phyloP scores from a whole-genome alignment of 257 asterid genomes.

The Nicotiana attenuata region DNA sequence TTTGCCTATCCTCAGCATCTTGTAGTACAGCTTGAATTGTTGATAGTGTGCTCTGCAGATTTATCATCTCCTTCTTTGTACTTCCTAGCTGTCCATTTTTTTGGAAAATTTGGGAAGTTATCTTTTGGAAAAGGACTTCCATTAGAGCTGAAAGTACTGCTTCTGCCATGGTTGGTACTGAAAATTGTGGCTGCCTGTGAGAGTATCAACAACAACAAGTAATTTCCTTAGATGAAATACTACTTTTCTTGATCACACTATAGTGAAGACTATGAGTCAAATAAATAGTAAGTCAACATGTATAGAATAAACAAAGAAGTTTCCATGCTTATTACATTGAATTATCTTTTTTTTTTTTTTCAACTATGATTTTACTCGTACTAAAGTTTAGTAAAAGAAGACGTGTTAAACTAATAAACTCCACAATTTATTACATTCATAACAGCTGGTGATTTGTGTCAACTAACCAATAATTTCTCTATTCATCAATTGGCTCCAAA shows the following conservation, averaged over 20 bases:
- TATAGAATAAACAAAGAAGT: not conserved
- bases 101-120: not conserved
- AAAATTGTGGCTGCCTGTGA: not conserved
- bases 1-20: slow-evolving; percentile 13
- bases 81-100: not conserved
- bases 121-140: slow-evolving; percentile 8
- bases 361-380: no score
- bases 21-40: not conserved
- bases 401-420: no score
- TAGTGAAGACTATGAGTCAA: not conserved
- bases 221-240: not conserved
- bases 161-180: not conserved
- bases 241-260: not conserved
- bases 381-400: no score
- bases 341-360: not conserved
- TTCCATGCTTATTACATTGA: not conserved
- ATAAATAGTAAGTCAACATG: not conserved
- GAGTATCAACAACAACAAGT: not conserved
- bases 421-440: no score
- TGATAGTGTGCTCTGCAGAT: slow-evolving; percentile 2
- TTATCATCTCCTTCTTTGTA: slow-evolving; percentile 7
- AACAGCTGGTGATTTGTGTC: no score
- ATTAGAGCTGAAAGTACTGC: slow-evolving; percentile 1
- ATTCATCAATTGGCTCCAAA: no score
- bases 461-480: no score